A percentile compares a stretch with the other conserved stretches of the same genome.
phyloP scores from a whole-genome alignment of 169 alveolate genomes.

The Condylostoma magnum region DNA sequence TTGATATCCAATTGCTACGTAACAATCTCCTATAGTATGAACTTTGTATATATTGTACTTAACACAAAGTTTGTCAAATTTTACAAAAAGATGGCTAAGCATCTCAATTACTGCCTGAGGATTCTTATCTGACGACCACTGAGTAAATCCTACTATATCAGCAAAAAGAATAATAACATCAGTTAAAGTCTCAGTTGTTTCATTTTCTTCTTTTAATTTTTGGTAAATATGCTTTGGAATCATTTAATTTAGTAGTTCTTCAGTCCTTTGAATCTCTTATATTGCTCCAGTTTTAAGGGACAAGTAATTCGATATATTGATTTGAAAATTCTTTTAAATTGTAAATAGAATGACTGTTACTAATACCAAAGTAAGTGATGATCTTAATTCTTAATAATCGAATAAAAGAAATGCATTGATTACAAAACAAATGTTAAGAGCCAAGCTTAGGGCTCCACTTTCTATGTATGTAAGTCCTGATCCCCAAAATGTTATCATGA shows the following conservation, averaged over 20 bases:
- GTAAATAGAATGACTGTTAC: too few relatives aligned
- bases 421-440: too few relatives aligned
- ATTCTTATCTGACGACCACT: conserved; percentile 79
- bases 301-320: background rate
- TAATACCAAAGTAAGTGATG: too few relatives aligned
- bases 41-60: conserved; percentile 93
- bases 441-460: too few relatives aligned
- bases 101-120: conserved; percentile 89
- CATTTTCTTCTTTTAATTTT: conserved; percentile 38
- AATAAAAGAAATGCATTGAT: too few relatives aligned
- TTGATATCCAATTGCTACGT: conserved; percentile 97
- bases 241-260: conserved; percentile 3
- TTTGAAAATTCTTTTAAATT: too few relatives aligned
- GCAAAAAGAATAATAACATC: conserved; percentile 97
- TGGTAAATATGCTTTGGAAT: conserved; percentile 19
- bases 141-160: conserved; percentile 98
- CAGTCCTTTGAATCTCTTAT: conserved; percentile 24
- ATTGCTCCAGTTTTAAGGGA: too few relatives aligned
- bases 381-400: too few relatives aligned
- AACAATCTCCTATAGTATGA: conserved; percentile 99
- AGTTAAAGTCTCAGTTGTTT: conserved; percentile 85
- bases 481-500: too few relatives aligned
- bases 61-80: conserved; percentile 93
- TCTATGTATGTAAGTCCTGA: too few relatives aligned
- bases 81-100: conserved; percentile 90